Conservation (phyloP, 306 rosid genomes). For the Begonia masoniana region DNA sequence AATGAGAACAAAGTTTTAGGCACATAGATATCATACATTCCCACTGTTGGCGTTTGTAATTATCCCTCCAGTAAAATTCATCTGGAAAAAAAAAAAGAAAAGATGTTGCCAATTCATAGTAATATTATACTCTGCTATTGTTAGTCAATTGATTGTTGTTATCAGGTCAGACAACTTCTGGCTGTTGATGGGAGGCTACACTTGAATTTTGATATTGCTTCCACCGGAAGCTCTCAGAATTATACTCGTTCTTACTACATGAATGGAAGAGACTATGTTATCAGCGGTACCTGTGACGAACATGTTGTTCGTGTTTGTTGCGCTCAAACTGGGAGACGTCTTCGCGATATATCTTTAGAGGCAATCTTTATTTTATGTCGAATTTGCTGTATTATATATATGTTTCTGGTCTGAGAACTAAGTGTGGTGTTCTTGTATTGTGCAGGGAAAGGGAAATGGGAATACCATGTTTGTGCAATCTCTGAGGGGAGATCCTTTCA, state of each 20-base stretch:
- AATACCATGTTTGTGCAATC: conserved; percentile 78
- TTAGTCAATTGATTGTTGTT: neutral
- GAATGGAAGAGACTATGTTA: conserved; percentile 79
- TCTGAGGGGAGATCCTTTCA: conserved; percentile 79
- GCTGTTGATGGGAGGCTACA: conserved; percentile 85
- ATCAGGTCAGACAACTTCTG: conserved; percentile 61
- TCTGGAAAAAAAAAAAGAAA: too few species aligned
- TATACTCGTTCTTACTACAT: conserved; percentile 81
- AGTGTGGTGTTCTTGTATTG: too few species aligned
- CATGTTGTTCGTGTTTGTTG: conserved; percentile 72
- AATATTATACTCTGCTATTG: too few species aligned
- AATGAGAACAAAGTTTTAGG: too few species aligned
- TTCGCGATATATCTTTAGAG: conserved; percentile 70
- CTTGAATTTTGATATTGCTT: conserved; percentile 60
- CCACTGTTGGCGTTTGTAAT: too few species aligned
- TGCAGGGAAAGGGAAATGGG: conserved; percentile 58
- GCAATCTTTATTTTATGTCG: conserved; percentile 10
- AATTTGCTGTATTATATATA: neutral
- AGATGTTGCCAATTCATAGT: too few species aligned
- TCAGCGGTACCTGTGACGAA: conserved; percentile 85
- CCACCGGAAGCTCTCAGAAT: conserved; percentile 60
- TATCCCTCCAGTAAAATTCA: too few species aligned
- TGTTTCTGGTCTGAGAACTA: neutral
- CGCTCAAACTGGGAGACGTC: conserved; percentile 78
- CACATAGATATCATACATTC: too few species aligned